Conservation (phyloP, 2,329 filamentous ascomycete species). For the Stachybotrys echinatus region DNA sequence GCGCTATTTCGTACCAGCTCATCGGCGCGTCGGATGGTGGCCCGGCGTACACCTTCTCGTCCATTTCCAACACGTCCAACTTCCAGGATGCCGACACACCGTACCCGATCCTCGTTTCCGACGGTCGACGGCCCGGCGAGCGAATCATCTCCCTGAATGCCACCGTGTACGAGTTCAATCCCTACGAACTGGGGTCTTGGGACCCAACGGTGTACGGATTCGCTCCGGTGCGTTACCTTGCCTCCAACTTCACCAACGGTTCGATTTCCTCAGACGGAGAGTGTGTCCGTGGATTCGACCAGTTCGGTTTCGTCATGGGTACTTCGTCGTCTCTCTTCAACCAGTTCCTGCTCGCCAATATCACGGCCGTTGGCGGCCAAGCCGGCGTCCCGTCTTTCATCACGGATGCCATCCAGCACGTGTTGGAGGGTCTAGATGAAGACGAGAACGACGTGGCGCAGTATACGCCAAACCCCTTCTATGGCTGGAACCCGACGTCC, state of each 20-base stretch:
- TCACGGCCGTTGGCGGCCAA: background rate
- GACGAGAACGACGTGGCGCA: slow-evolving; percentile 68
- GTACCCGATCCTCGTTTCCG: slow-evolving; percentile 68
- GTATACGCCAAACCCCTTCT: slow-evolving; percentile 71
- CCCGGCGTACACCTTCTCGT: slow-evolving; percentile 70
- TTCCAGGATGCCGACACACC: slow-evolving; percentile 62
- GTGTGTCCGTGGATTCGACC: slow-evolving; percentile 79
- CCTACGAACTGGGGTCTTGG: slow-evolving; percentile 72
- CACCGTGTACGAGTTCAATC: slow-evolving; percentile 73
- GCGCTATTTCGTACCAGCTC: slow-evolving; percentile 72
- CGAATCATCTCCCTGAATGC: slow-evolving; percentile 55
- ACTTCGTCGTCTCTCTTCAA: slow-evolving; percentile 86
- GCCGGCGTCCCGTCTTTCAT: slow-evolving; percentile 39
- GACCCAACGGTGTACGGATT: slow-evolving; percentile 71
- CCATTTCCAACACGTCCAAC: slow-evolving; percentile 44
- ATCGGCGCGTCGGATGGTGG: slow-evolving; percentile 68
- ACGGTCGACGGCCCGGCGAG: slow-evolving; percentile 60
- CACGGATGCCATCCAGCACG: slow-evolving; percentile 39
- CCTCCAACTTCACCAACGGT: slow-evolving; percentile 66
- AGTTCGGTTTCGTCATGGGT: slow-evolving; percentile 77
- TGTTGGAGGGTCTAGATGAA: slow-evolving; percentile 52
- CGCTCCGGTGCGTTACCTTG: slow-evolving; percentile 64
- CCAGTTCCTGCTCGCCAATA: slow-evolving; percentile 55
- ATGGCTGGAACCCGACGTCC: slow-evolving; percentile 48
- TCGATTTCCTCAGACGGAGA: slow-evolving; percentile 44